Conservation (phyloP, 768 basidiomycete species). For the Russula emetica region DNA sequence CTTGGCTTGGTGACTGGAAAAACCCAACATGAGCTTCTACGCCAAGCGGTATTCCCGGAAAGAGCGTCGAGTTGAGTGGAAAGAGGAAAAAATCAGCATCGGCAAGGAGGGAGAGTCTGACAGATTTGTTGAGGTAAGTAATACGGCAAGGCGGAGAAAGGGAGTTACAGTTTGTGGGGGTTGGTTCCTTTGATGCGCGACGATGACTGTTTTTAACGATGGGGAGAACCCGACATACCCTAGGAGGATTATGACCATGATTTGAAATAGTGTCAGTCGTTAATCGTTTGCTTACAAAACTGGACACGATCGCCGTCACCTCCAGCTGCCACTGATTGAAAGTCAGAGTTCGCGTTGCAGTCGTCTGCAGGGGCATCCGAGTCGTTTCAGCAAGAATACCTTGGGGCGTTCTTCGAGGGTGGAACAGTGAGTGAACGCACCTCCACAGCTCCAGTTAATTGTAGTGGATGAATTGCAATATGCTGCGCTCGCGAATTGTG, state of each 20-base stretch:
- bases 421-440: conserved; percentile 17
- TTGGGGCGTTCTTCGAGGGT: too few relatives aligned
- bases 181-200: conserved; percentile 42
- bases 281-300: conserved; percentile 36
- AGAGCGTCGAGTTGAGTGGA: conserved; percentile 39
- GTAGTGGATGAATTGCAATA: conserved; percentile 34
- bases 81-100: conserved; percentile 41
- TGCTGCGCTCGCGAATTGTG: conserved; percentile 34
- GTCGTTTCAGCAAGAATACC: not conserved
- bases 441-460: conserved; percentile 33
- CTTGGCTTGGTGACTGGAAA: conserved; percentile 41
- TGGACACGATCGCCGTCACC: conserved; percentile 43
- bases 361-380: conserved; percentile 35
- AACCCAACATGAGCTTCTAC: conserved; percentile 50
- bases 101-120: conserved; percentile 39
- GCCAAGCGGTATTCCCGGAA: conserved; percentile 45
- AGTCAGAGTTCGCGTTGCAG: conserved; percentile 47
- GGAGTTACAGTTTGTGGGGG: conserved; percentile 32
- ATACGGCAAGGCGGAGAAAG: not conserved
- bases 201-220: conserved; percentile 35
- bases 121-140: not conserved
- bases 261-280: not conserved
- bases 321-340: conserved; percentile 46
- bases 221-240: conserved; percentile 56
- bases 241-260: conserved; percentile 24